Conservation (phyloP, 257 asterid species). For the Coffea eugenioides region DNA sequence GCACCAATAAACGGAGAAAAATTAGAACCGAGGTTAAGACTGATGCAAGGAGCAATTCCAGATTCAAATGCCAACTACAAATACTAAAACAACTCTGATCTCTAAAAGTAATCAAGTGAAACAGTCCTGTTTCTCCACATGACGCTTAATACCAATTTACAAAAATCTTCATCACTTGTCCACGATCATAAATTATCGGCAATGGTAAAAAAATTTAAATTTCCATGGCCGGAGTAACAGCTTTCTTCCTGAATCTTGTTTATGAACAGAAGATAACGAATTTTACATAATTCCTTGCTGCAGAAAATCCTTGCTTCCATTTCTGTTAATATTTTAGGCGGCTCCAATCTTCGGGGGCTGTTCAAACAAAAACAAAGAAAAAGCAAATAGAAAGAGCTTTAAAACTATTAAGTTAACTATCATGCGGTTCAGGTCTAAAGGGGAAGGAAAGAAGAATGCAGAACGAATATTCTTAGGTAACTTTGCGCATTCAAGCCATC, state of each 20-base stretch:
- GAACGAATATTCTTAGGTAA: neutral
- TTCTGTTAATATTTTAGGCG: neutral
- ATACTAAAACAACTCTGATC: slow-evolving; percentile 14
- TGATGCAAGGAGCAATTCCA: neutral
- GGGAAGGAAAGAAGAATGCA: neutral
- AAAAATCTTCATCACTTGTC: slow-evolving; percentile 1
- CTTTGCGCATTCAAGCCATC: neutral
- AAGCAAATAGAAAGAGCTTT: slow-evolving; percentile 1
- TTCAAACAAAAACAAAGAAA: neutral
- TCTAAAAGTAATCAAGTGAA: slow-evolving; percentile 21
- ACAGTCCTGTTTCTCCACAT: neutral
- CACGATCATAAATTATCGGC: slow-evolving; percentile 4
- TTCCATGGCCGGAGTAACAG: neutral
- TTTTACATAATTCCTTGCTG: slow-evolving; percentile 1
- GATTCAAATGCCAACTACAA: slow-evolving; percentile 15
- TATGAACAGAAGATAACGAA: slow-evolving; percentile 12
- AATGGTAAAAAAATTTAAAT: neutral
- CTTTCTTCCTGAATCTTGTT: slow-evolving; percentile 9
- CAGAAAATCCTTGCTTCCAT: slow-evolving; percentile 5
- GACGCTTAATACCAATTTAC: slow-evolving; percentile 21
- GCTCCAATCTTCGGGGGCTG: slow-evolving; percentile 37
- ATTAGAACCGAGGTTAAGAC: neutral
- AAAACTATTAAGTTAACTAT: neutral
- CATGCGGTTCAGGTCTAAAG: neutral
- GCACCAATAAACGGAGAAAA: neutral